A percentile compares a stretch with the other conserved stretches of the same genome.
Evolutionary conservation across 225 moss, liverwort and hornwort genomes (phyloP).

Genomic region (Rhytidiadelphus loreus): DNA sequence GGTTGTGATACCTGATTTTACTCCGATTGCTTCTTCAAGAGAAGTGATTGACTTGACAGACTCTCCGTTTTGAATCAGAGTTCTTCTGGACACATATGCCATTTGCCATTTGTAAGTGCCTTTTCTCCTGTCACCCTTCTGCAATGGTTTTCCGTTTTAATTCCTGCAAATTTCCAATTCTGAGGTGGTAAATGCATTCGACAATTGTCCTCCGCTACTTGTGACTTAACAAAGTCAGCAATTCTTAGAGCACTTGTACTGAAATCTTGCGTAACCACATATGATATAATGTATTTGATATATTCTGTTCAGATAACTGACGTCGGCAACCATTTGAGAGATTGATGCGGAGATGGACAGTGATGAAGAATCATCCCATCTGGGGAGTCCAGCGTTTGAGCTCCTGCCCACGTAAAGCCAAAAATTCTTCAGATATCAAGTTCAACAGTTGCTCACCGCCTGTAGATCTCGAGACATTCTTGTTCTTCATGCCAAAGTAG

Average conservation of each 20-base stretch:
- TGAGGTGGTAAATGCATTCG: background rate
- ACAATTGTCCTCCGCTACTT: background rate
- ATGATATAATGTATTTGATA: background rate
- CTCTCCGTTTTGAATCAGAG: conserved; percentile 25
- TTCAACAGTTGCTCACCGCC: background rate
- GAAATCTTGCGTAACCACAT: background rate
- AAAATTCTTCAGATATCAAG: background rate
- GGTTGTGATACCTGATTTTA: conserved; percentile 48
- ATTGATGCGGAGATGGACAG: background rate
- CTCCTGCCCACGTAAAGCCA: background rate
- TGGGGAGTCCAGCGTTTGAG: background rate
- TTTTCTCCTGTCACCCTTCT: background rate
- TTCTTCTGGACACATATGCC: background rate
- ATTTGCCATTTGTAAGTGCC: background rate
- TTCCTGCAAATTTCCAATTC: background rate
- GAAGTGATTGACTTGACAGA: conserved; percentile 58
- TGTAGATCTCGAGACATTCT: background rate
- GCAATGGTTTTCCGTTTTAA: background rate
- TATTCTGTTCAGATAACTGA: background rate
- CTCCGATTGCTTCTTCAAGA: conserved; percentile 30
- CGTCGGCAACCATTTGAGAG: background rate
- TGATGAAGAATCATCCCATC: background rate
- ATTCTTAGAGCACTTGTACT: background rate
- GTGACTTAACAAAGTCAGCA: background rate
- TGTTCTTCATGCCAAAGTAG: background rate